Conservation (phyloP, 495 filamentous ascomycete genomes). For the Massariosphaeria phaeospora region DNA sequence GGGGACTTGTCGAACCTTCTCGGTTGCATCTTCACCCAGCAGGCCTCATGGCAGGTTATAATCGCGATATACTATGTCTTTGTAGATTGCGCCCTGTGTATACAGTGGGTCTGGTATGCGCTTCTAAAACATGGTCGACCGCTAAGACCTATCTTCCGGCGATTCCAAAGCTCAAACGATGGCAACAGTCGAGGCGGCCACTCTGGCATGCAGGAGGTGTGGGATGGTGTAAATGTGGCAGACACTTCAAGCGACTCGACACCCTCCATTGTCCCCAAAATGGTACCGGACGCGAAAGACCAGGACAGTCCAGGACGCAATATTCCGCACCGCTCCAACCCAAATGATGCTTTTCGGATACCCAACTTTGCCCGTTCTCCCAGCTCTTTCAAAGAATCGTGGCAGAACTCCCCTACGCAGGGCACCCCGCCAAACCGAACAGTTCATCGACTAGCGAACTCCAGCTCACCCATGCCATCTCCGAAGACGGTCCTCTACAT, state of each 20-base stretch:
- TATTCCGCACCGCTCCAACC: constrained; percentile 26
- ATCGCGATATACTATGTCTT: constrained; percentile 64
- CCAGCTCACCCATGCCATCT: constrained; percentile 29
- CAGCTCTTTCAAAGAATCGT: constrained; percentile 12
- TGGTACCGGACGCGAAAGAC: neutral
- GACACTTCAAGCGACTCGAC: neutral
- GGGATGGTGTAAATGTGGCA: constrained; percentile 13
- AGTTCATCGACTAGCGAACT: constrained; percentile 15
- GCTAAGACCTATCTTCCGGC: constrained; percentile 30
- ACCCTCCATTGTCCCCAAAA: neutral
- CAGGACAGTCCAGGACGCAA: constrained; percentile 9
- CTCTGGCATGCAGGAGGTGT: constrained; percentile 22
- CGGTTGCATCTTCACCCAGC: constrained; percentile 60
- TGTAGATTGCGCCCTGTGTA: constrained; percentile 59
- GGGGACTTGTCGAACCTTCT: constrained; percentile 66
- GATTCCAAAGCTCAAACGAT: constrained; percentile 13
- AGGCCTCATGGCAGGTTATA: constrained; percentile 67
- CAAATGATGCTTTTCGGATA: constrained; percentile 31
- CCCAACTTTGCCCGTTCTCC: constrained; percentile 32
- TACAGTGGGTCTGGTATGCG: constrained; percentile 67
- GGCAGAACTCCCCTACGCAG: constrained; percentile 6
- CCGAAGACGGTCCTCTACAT: constrained; percentile 37
- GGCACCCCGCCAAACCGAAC: constrained; percentile 20
- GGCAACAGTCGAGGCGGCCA: constrained; percentile 5
- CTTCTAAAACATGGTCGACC: constrained; percentile 45